Percentiles rank a stretch among this genome's conserved stretches.
Evolutionary conservation across 2,329 filamentous ascomycete genomes (phyloP).

Genomic region (Alternaria sp.): DNA sequence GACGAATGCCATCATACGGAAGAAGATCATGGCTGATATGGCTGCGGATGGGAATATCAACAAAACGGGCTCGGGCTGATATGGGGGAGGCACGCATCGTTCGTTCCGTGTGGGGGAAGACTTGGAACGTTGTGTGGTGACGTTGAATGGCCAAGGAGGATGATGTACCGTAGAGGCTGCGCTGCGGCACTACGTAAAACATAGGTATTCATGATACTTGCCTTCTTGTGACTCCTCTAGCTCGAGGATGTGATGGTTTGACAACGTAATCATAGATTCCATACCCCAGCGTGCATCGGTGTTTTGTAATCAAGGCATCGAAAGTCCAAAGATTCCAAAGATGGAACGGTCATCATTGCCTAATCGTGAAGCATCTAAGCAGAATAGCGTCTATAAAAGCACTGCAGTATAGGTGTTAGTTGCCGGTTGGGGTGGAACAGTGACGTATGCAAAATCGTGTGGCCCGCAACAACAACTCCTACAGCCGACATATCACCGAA

Average conservation of each 20-base stretch:
- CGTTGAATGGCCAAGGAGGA: background rate
- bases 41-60: background rate
- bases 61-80: background rate
- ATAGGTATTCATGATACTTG: conserved; percentile 14
- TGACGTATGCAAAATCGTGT: background rate
- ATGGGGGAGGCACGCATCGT: background rate
- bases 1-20: conserved; percentile 12
- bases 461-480: background rate
- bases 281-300: background rate
- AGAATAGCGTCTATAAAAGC: background rate
- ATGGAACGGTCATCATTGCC: background rate
- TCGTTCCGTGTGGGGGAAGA: background rate
- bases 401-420: background rate
- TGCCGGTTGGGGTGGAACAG: background rate
- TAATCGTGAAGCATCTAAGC: background rate
- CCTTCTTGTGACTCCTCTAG: conserved; percentile 38
- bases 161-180: background rate
- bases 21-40: background rate
- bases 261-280: background rate
- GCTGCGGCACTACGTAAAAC: background rate
- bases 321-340: background rate
- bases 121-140: background rate
- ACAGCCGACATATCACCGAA: background rate
- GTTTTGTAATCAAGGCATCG: background rate
- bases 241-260: conserved; percentile 32